Conservation (phyloP, 768 basidiomycete genomes). For the Hygrocybe punicea region DNA sequence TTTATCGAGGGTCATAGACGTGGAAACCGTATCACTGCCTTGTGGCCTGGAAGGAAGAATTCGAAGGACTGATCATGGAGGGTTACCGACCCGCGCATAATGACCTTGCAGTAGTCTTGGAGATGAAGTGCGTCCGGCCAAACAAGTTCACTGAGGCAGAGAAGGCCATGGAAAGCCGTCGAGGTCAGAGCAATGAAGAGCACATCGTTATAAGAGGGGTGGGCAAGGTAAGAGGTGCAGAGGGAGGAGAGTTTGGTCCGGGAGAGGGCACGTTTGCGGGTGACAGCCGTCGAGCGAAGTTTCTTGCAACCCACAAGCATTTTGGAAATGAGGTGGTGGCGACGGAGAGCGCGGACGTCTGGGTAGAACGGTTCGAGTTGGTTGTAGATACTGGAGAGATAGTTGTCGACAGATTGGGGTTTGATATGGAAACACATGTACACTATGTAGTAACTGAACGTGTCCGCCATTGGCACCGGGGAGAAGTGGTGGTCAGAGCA, state of each 20-base stretch:
- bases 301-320: constrained; percentile 25
- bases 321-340: constrained; percentile 19
- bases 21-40: too few species aligned
- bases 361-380: constrained; percentile 33
- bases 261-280: constrained; percentile 22
- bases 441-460: constrained; percentile 34
- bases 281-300: constrained; percentile 5
- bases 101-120: too few species aligned
- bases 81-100: too few species aligned
- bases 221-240: not conserved
- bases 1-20: too few species aligned
- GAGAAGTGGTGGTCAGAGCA: constrained; percentile 28
- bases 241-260: not conserved
- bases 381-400: constrained; percentile 39
- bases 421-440: constrained; percentile 38
- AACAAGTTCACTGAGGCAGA: not conserved
- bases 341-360: constrained; percentile 16
- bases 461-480: constrained; percentile 37
- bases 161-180: not conserved
- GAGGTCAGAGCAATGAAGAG: not conserved
- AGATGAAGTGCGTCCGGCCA: too few species aligned
- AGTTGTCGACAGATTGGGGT: constrained; percentile 11
- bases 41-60: too few species aligned
- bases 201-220: not conserved
- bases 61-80: too few species aligned